Percentiles rank a stretch among this genome's conserved stretches.
Conservation (phyloP, 2,329 filamentous ascomycete species). For the Stemphylium lycopersici region DNA sequence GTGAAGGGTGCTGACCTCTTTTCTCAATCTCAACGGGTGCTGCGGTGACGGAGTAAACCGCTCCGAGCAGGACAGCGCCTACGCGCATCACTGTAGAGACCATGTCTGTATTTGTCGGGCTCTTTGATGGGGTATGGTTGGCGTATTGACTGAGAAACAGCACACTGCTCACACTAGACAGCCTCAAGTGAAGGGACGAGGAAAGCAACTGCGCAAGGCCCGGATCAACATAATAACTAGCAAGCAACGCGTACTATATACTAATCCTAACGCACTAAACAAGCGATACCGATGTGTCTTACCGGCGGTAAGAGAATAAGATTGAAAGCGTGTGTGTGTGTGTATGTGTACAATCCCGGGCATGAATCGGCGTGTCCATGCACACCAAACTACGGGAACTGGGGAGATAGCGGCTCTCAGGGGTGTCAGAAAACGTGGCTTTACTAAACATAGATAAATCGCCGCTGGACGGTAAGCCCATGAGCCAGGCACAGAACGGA, state of each 20-base stretch:
- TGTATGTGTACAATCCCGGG: neutral
- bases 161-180: neutral
- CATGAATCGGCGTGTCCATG: conserved; percentile 1
- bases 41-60: conserved; percentile 30
- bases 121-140: neutral
- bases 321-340: neutral
- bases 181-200: neutral
- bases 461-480: conserved; percentile 4
- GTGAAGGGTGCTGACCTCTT: conserved; percentile 31
- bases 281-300: neutral
- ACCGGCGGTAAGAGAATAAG: neutral
- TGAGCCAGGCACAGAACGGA: conserved; percentile 1
- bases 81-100: conserved; percentile 22
- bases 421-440: neutral
- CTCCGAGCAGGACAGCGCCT: conserved; percentile 26
- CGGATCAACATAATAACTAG: neutral
- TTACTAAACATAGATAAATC: conserved; percentile 13
- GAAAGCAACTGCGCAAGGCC: neutral
- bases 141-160: neutral
- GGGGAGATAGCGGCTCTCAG: neutral
- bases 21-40: conserved; percentile 34
- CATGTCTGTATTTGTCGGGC: conserved; percentile 11
- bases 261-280: neutral
- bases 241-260: conserved; percentile 4
- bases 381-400: neutral